A percentile compares a stretch with the other conserved stretches of the same genome.
Evolutionary conservation across 768 basidiomycete genomes (phyloP).

Genomic region (Cyathus striatus): DNA sequence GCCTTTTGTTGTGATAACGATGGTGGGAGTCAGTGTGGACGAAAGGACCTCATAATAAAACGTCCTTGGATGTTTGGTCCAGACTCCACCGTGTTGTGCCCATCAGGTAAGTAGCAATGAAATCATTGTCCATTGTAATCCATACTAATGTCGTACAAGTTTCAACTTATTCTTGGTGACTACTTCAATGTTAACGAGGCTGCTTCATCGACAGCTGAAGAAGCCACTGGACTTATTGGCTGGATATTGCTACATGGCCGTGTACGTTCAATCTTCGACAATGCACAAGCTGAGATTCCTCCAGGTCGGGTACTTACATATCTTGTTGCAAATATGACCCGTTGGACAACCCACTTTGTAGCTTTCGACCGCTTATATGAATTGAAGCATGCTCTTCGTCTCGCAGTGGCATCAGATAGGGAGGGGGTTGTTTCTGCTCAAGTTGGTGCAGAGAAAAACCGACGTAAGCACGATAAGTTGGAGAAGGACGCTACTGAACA

Average conservation of each 20-base stretch:
- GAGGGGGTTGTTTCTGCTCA: constrained; percentile 17
- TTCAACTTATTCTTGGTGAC: no score
- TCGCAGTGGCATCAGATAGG: constrained; percentile 11
- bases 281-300: constrained; percentile 10
- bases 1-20: no score
- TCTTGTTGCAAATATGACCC: constrained; percentile 20
- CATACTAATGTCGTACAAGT: no score
- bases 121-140: no score
- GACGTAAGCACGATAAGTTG: constrained; percentile 12
- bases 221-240: no score
- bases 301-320: constrained; percentile 15
- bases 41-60: no score
- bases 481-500: constrained; percentile 9
- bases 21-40: no score
- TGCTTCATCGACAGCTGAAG: no score
- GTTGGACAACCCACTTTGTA: constrained; percentile 21
- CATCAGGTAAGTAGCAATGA: no score
- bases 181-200: no score
- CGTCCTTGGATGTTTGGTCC: no score
- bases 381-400: constrained; percentile 14
- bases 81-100: no score
- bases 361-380: constrained; percentile 13
- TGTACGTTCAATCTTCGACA: constrained; percentile 19
- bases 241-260: constrained; percentile 9
- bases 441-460: constrained; percentile 20